A percentile compares a stretch with the other conserved stretches of the same genome.
phyloP scores from a whole-genome alignment of 768 basidiomycete species.

The Chalciporus sphaerocephalus region DNA sequence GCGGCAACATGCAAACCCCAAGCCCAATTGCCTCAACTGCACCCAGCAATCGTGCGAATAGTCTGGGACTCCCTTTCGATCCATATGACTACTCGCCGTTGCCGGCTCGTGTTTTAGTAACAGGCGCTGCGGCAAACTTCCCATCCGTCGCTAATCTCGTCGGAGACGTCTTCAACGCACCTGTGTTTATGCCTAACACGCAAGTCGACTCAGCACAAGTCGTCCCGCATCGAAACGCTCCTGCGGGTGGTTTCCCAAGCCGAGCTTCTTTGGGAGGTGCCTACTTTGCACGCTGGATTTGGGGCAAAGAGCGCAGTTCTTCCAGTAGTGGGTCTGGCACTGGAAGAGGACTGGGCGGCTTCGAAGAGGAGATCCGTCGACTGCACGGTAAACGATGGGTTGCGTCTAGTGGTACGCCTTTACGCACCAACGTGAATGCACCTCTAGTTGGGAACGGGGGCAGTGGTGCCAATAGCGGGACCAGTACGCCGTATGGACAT shows the following conservation, averaged over 20 bases:
- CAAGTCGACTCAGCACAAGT: conserved; percentile 77
- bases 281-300: conserved; percentile 82
- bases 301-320: conserved; percentile 58
- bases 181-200: conserved; percentile 68
- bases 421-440: conserved; percentile 59
- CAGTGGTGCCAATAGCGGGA: conserved; percentile 57
- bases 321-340: conserved; percentile 28
- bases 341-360: conserved; percentile 47
- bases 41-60: conserved; percentile 29
- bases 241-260: conserved; percentile 62
- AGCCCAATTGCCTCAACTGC: conserved; percentile 19
- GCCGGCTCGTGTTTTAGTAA: conserved; percentile 62
- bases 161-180: conserved; percentile 79
- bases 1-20: conserved; percentile 31
- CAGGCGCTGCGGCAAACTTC: conserved; percentile 81
- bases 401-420: conserved; percentile 51
- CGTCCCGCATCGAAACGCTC: conserved; percentile 67
- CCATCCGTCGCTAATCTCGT: conserved; percentile 76
- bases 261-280: conserved; percentile 71
- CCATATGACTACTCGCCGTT: conserved; percentile 69
- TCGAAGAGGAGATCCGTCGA: conserved; percentile 76
- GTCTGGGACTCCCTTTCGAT: conserved; percentile 68
- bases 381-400: conserved; percentile 74
- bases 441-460: conserved; percentile 31
- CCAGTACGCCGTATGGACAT: conserved; percentile 64